phyloP scores from a whole-genome alignment of 331 rosid genomes.

The Prunus yedoensis region DNA sequence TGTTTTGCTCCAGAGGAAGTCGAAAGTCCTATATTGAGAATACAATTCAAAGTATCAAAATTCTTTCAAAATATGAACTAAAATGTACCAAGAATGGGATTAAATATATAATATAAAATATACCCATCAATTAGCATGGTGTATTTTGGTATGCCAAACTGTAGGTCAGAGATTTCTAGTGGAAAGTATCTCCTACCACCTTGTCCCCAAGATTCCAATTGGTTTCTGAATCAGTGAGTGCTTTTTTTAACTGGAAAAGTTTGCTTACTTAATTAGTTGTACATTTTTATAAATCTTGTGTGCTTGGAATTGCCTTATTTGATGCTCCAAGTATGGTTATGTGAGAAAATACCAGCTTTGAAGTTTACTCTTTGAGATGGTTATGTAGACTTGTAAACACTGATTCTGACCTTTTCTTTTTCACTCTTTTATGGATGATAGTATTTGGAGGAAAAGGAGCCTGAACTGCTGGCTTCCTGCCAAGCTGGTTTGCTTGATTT shows the following conservation, averaged over 20 bases:
- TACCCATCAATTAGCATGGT: too few relatives aligned
- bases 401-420: too few relatives aligned
- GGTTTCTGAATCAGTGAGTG: constrained; percentile 1
- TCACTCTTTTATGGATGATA: too few relatives aligned
- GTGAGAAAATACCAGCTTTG: background rate
- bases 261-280: background rate
- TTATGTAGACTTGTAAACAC: background rate
- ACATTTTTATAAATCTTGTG: background rate
- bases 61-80: too few relatives aligned
- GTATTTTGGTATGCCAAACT: background rate
- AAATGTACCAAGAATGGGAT: too few relatives aligned
- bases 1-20: too few relatives aligned
- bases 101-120: too few relatives aligned
- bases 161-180: background rate
- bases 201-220: too few relatives aligned
- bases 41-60: too few relatives aligned
- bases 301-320: background rate
- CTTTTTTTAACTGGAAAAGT: constrained; percentile 20
- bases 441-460: too few relatives aligned
- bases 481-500: constrained; percentile 96
- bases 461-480: constrained; percentile 81
- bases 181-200: too few relatives aligned
- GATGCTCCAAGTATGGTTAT: background rate
- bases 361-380: constrained; percentile 4
- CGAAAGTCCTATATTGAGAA: too few relatives aligned